A percentile compares a stretch with the other conserved stretches of the same genome.
phyloP scores from a whole-genome alignment of 2,329 filamentous ascomycete genomes.

The Stachybotrys chartarum region DNA sequence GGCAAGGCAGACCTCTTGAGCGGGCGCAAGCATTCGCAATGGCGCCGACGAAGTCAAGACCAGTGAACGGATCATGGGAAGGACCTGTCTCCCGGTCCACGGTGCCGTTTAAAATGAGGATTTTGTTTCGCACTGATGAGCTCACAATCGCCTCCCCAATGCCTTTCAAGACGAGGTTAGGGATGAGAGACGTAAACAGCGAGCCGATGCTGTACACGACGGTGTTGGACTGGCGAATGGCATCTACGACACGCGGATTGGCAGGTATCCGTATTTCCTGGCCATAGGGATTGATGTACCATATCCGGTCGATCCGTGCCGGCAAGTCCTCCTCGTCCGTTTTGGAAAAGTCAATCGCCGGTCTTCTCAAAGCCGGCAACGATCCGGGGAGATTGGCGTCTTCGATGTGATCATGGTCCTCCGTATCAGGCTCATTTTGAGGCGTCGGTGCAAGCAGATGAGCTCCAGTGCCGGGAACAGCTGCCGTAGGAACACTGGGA shows the following conservation, averaged over 20 bases:
- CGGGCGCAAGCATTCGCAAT: conserved; percentile 69
- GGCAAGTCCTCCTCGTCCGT: conserved; percentile 66
- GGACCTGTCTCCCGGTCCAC: conserved; percentile 85
- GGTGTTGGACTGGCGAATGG: conserved; percentile 56
- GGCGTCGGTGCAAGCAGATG: conserved; percentile 19
- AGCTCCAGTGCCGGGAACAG: conserved; percentile 20
- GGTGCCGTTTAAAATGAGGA: conserved; percentile 78
- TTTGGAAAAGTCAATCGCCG: conserved; percentile 80
- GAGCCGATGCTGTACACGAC: conserved; percentile 93
- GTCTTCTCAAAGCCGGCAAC: conserved; percentile 69
- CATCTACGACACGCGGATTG: conserved; percentile 71
- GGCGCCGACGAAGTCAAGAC: conserved; percentile 73
- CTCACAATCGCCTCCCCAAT: conserved; percentile 54
- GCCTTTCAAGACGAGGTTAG: conserved; percentile 68
- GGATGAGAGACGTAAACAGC: conserved; percentile 83
- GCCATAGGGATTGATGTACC: conserved; percentile 99
- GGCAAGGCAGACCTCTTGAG: conserved; percentile 44
- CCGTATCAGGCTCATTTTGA: conserved; percentile 35
- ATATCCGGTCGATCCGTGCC: conserved; percentile 71
- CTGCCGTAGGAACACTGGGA: conserved; percentile 58
- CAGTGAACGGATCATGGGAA: conserved; percentile 54
- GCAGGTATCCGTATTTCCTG: conserved; percentile 83
- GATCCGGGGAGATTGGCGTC: conserved; percentile 78
- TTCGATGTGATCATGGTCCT: conserved; percentile 59
- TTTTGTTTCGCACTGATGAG: conserved; percentile 54